Percentiles rank a stretch among this genome's conserved stretches.
phyloP scores from a whole-genome alignment of 805 yeast genomes.

The Wickerhamiella brachini region DNA sequence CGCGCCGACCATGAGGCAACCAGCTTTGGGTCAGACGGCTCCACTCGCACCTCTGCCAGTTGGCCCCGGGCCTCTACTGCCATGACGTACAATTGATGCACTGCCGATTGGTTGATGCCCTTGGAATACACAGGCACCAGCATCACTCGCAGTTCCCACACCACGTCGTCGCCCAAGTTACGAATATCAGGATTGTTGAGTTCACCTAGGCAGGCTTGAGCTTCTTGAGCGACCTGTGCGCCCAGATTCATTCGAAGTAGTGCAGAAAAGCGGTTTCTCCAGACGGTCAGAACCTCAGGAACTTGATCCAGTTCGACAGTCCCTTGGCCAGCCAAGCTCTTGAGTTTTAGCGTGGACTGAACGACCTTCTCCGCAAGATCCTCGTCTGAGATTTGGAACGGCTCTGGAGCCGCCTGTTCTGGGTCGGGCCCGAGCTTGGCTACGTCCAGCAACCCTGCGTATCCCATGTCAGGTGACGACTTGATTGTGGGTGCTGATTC shows the following conservation, averaged over 20 bases:
- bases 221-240: constrained; percentile 22
- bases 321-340: neutral
- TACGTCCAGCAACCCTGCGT: neutral
- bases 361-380: neutral
- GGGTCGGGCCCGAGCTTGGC: neutral
- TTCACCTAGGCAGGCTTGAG: constrained; percentile 19
- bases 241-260: constrained; percentile 20
- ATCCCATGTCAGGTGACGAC: neutral
- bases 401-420: neutral
- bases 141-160: constrained; percentile 25
- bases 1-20: constrained; percentile 14
- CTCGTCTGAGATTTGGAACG: neutral
- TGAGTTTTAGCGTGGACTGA: neutral
- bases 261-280: constrained; percentile 21
- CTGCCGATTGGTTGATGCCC: constrained; percentile 24
- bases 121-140: constrained; percentile 21
- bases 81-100: constrained; percentile 22
- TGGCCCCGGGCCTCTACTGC: constrained; percentile 24
- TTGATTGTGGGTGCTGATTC: neutral
- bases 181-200: constrained; percentile 16
- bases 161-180: constrained; percentile 12
- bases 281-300: constrained; percentile 16
- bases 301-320: neutral
- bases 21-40: neutral
- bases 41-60: constrained; percentile 6